Percentiles rank a stretch among this genome's conserved stretches.
These are phyloP conservation scores for Sporothrix brunneoviolacea DNA, from an alignment of 2,329 filamentous ascomycete species.

Conservation along the genomic window DNA sequence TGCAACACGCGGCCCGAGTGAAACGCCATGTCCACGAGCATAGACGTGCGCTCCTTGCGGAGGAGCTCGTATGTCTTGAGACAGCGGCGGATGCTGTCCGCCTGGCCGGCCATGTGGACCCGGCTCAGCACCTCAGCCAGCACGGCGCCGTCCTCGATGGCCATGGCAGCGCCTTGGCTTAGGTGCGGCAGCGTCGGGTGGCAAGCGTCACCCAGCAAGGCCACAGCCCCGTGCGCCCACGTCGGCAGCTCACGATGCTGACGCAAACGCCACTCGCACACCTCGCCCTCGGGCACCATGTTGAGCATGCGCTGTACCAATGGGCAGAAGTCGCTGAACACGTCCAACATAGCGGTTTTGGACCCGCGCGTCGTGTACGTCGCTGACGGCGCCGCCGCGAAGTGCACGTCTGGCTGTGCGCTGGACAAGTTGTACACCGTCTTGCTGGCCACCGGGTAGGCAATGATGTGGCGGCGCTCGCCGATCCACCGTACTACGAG, in stretches of 20 bases:
- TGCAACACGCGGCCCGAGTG: constrained; percentile 49
- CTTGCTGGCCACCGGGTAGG: constrained; percentile 65
- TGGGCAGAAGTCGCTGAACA: constrained; percentile 56
- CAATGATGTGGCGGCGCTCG: constrained; percentile 67
- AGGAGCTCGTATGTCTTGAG: constrained; percentile 50
- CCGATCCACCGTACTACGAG: constrained; percentile 70
- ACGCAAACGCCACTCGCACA: constrained; percentile 59
- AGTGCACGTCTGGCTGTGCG: constrained; percentile 55
- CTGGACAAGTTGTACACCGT: constrained; percentile 59
- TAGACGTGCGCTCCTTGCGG: constrained; percentile 48
- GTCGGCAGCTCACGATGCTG: constrained; percentile 49
- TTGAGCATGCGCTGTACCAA: constrained; percentile 52
- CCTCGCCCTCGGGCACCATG: constrained; percentile 54
- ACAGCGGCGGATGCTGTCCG: constrained; percentile 41
- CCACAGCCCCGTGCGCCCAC: constrained; percentile 52
- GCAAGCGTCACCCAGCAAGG: constrained; percentile 57
- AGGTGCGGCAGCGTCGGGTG: constrained; percentile 63
- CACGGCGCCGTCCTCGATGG: constrained; percentile 59
- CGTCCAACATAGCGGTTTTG: constrained; percentile 54
- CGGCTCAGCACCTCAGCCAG: constrained; percentile 46
- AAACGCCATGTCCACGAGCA: constrained; percentile 48
- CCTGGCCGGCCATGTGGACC: constrained; percentile 21
- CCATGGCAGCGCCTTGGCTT: constrained; percentile 61
- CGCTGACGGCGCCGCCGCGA: constrained; percentile 48
- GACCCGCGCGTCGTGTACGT: constrained; percentile 59